phyloP scores from a whole-genome alignment of 225 moss, liverwort and hornwort genomes.

The Pseudoscleropodium purum region DNA sequence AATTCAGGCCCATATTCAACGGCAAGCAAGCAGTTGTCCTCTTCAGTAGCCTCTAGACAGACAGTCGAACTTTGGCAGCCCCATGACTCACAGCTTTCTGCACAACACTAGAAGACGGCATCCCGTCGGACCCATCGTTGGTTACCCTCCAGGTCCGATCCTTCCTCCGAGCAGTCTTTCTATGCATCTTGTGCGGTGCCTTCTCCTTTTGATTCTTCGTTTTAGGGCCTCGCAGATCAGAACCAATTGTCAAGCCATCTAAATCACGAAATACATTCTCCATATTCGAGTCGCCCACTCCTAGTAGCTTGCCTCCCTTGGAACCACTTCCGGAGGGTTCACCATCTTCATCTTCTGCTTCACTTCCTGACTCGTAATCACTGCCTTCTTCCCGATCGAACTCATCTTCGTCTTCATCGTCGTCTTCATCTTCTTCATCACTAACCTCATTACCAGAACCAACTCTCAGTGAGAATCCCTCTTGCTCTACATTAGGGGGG shows the following conservation, averaged over 20 bases:
- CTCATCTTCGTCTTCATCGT: constrained; percentile 19
- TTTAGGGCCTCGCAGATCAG: constrained; percentile 13
- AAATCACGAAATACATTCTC: constrained; percentile 67
- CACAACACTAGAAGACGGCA: constrained; percentile 51
- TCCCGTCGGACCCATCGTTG: constrained; percentile 56
- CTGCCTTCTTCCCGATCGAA: constrained; percentile 10
- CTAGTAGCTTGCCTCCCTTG: constrained; percentile 39
- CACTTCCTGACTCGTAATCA: constrained; percentile 32
- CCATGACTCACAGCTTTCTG: constrained; percentile 83
- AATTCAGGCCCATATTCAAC: neutral
- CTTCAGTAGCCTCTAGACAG: constrained; percentile 1
- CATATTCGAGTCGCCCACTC: constrained; percentile 52
- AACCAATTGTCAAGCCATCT: constrained; percentile 43
- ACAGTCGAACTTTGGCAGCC: constrained; percentile 62
- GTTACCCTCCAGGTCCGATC: constrained; percentile 81
- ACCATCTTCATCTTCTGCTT: constrained; percentile 20
- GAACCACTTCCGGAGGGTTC: constrained; percentile 32
- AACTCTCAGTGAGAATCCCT: constrained; percentile 5
- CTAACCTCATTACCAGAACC: neutral
- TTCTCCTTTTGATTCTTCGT: constrained; percentile 22
- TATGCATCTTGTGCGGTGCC: constrained; percentile 65
- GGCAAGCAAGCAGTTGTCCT: neutral
- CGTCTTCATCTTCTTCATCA: neutral
- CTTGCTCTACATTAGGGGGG: constrained; percentile 47
- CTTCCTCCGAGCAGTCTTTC: constrained; percentile 62